Conservation (phyloP, 345 rosid genomes). For the Eucalyptus microcorys region DNA sequence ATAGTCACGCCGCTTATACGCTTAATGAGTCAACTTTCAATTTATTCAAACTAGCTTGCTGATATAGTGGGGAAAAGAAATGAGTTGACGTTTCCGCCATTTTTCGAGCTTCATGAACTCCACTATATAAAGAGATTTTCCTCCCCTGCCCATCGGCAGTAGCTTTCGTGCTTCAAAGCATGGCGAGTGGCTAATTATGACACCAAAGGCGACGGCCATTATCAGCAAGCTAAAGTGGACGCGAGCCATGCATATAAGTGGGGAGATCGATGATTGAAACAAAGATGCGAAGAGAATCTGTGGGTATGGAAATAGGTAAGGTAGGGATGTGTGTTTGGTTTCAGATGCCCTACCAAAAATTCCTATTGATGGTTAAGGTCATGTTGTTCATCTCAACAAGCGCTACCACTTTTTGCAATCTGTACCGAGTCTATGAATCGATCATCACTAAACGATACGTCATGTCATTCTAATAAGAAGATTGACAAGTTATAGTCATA, state of each 20-base stretch:
- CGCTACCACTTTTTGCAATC: neutral
- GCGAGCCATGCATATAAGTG: neutral
- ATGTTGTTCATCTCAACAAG: neutral
- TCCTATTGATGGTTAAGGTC: neutral
- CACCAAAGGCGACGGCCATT: neutral
- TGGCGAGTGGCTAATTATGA: neutral
- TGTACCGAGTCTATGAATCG: neutral
- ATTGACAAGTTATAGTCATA: neutral
- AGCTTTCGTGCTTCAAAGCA: neutral
- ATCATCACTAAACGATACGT: neutral
- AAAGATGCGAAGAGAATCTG: neutral
- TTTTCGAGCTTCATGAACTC: neutral
- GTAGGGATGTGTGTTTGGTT: neutral
- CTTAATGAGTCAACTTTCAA: neutral
- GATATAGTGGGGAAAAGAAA: neutral
- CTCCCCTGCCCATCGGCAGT: neutral
- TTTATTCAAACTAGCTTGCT: neutral
- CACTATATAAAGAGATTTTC: neutral
- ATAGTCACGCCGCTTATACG: too few relatives aligned
- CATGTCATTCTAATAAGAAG: neutral
- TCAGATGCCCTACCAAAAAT: neutral
- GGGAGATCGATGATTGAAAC: neutral
- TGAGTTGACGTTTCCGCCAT: neutral
- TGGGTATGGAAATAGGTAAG: neutral
- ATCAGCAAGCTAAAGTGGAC: neutral